Base-by-base conservation (phyloP, 164 flowering plant species). In the Vitis rupestris region DNA sequence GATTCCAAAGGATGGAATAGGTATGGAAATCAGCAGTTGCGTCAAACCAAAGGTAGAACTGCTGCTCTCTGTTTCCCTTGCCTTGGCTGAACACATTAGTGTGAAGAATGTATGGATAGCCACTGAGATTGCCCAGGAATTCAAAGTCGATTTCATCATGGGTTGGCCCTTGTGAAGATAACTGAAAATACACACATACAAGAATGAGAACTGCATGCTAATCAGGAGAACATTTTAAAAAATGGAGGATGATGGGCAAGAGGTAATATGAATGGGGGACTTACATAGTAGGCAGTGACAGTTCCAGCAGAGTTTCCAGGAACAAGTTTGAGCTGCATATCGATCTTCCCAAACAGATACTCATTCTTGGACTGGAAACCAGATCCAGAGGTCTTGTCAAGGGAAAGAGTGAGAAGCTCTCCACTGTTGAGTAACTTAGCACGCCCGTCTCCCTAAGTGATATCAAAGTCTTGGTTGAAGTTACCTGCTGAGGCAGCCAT, bases 21-120 rank as follows among this genome's bases (percentile, higher is more conserved):
- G 85, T 82, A 64, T 82, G 85, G 49, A 82, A 84, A 74, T 78
- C 82, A 3, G 69, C 71, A 56, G 91, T 83, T 0, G 91, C 88
- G 64, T 87, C 88, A 56, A 87, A 85, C 91, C 91, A 87, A 29
- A 85, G 80, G 31, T 65, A 66, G 70, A 87, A 87, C 47, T 87
- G 88, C 55, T 81, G 84, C 65, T 85, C 86, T 66, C 85, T 76
- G 57, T 78, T 61, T 11, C 85, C 86, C 61, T 85, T 85, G 27
- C 88, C 86, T 73, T 80, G 80, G 19, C 63, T 68, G 54, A 70
- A 79, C 7, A 85, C 73, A 61, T 85, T 85, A 4, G 88, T 83
- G 62, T 83, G 86, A 17, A 85, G 75, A 37, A 69, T 78, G 64
- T 83, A 85, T 31, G 88, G 88, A 19, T 85, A 73, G 4, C 88